Conservation (phyloP, 164 flowering plant genomes). For the Piper longum region DNA sequence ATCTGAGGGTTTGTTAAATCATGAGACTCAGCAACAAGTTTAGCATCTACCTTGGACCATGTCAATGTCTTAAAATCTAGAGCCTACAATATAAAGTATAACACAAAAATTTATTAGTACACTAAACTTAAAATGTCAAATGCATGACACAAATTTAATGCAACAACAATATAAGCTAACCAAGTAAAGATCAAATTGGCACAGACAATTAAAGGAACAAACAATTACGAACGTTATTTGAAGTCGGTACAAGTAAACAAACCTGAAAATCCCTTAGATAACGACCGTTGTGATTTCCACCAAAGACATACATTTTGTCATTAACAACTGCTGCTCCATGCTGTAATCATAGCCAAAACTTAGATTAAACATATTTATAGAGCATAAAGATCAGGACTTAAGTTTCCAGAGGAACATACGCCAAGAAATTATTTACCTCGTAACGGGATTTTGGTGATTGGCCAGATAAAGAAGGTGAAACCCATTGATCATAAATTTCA, state of each 20-base stretch:
- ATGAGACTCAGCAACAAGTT: slow-evolving; percentile 25
- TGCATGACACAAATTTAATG: background rate
- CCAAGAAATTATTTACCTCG: slow-evolving; percentile 41
- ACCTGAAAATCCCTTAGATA: slow-evolving; percentile 98
- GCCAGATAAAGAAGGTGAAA: slow-evolving; percentile 68
- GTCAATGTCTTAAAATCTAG: slow-evolving; percentile 83
- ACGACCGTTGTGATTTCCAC: slow-evolving; percentile 99
- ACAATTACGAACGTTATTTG: too few relatives aligned
- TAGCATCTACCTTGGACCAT: slow-evolving; percentile 79
- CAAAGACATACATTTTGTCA: slow-evolving; percentile 89
- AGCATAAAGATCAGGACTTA: background rate
- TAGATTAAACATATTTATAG: background rate
- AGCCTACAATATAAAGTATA: slow-evolving; percentile 37
- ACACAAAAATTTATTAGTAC: background rate
- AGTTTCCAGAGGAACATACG: background rate
- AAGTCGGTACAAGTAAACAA: slow-evolving; percentile 2
- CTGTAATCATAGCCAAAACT: slow-evolving; percentile 23
- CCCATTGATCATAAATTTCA: slow-evolving; percentile 86
- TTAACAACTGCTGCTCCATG: slow-evolving; percentile 88
- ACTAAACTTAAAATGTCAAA: background rate
- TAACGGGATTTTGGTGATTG: slow-evolving; percentile 83
- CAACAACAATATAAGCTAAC: too few relatives aligned
- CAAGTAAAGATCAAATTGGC: background rate
- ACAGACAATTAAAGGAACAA: background rate
- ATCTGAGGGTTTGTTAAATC: slow-evolving; percentile 35